These are phyloP conservation scores for Kondoa subrosea DNA, from an alignment of 768 basidiomycete genomes.

Conservation along the genomic window DNA sequence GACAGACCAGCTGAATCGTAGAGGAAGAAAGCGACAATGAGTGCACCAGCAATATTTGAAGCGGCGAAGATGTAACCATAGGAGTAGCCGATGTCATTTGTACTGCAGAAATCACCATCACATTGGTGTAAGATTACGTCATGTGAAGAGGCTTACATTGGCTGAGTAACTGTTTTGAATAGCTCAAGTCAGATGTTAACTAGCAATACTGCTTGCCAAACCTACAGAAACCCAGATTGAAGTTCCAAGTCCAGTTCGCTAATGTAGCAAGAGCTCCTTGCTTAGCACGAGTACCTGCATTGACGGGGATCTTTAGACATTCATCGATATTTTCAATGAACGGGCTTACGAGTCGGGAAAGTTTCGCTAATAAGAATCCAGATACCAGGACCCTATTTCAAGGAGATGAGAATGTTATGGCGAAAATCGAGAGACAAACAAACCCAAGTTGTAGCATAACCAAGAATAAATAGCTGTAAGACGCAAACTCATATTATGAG, in stretches of 20 bases:
- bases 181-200: background rate
- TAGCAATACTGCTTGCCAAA: background rate
- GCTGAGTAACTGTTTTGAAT: background rate
- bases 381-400: no score
- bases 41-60: background rate
- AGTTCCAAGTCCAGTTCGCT: conserved; percentile 34
- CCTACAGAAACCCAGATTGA: conserved; percentile 15
- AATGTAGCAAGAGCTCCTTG: conserved; percentile 49
- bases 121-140: background rate
- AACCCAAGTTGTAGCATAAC: background rate
- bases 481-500: no score
- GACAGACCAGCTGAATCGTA: conserved; percentile 55
- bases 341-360: conserved; percentile 54
- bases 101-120: background rate
- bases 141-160: background rate
- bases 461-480: background rate
- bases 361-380: conserved; percentile 64
- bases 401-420: no score
- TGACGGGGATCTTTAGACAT: background rate
- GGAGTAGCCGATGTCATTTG: conserved; percentile 1
- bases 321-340: conserved; percentile 19
- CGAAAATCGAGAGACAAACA: no score
- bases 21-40: conserved; percentile 52
- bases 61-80: background rate
- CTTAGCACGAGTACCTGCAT: conserved; percentile 37